Evolutionary conservation across 345 rosid genomes (phyloP), one percentile per base, ranked within the genome.

Genomic region (Trapa bicornis): DNA sequence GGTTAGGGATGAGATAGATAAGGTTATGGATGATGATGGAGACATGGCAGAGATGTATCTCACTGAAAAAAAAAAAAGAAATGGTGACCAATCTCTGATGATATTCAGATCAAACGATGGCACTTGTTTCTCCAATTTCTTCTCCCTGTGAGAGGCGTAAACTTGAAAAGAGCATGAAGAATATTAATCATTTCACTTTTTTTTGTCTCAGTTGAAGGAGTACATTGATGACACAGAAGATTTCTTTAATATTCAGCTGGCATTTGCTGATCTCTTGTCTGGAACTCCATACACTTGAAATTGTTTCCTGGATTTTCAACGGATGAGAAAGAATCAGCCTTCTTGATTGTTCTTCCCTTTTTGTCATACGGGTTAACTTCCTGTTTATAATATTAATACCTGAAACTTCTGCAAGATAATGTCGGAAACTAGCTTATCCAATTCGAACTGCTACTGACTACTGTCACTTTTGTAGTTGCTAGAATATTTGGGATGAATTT

Each of bases 11-110:
- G 99, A 95, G 85, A 95, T 95, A 48, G 99, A 95, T 74, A 97
- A 95, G 81, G 88, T 95, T 47, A 95, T 95, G 99, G 97, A 94
- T 79, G 99, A 94, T 80, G 99, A 94, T 70, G 99, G 99, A 50
- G 99, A 94, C 76, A 91, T 94, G 99, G 99, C 99, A 1, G 99
- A 94, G 80, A 89, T 94, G 99, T 87, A 85, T 82, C 96, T 94
- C 35, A 91, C 97, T 2, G 99, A 94, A 80, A 94, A 94, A 84
- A 94, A 94, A 78, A 82, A 70, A 42, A 83, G 97, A 68, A 84
- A 81, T 45, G 92, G 96, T 66, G 99, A 94, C 67, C 99, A 79
- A 71, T 87, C 95, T 53, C 8, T 83, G 68, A 56, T 84, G 67
- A 96, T 93, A 65, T 89, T 79, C 74, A 71, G 85, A 71, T 89